A percentile compares a stretch with the other conserved stretches of the same genome.
These are phyloP conservation scores for Rhizophagus clarus DNA, from an alignment of 192 early-diverging fungal species.

Conservation along the genomic window DNA sequence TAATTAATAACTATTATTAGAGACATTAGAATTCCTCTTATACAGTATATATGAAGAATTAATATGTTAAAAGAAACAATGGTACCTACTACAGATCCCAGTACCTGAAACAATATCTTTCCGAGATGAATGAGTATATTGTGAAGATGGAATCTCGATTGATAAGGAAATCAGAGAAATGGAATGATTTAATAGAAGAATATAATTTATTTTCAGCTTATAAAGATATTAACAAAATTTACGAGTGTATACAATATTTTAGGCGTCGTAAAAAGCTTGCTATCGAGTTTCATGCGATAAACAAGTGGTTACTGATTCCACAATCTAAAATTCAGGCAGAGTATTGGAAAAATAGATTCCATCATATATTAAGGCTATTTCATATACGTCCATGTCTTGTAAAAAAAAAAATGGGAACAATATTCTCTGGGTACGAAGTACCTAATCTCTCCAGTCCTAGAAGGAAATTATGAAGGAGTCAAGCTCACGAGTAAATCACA, in stretches of 20 bases:
- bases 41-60: slow-evolving; percentile 6
- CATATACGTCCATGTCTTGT: too few relatives aligned
- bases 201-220: slow-evolving; percentile 4
- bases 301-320: not conserved
- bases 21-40: not conserved
- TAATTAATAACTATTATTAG: not conserved
- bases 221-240: not conserved
- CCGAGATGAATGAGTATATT: too few relatives aligned
- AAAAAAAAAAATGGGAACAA: too few relatives aligned
- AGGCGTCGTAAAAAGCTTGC: not conserved
- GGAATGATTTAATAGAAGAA: not conserved
- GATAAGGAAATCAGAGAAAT: not conserved
- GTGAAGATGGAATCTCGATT: not conserved
- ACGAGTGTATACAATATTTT: not conserved
- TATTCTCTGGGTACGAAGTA: too few relatives aligned
- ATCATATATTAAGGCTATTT: slow-evolving; percentile 3
- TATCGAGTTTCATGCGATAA: slow-evolving; percentile 13
- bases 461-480: too few relatives aligned
- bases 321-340: not conserved
- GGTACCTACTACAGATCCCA: too few relatives aligned
- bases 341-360: not conserved
- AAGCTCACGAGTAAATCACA: too few relatives aligned
- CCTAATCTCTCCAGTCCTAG: too few relatives aligned
- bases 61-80: not conserved
- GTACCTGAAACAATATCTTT: too few relatives aligned